These are phyloP conservation scores for Fomes fomentarius DNA, from an alignment of 1,284 basidiomycete species.

Conservation along the genomic window DNA sequence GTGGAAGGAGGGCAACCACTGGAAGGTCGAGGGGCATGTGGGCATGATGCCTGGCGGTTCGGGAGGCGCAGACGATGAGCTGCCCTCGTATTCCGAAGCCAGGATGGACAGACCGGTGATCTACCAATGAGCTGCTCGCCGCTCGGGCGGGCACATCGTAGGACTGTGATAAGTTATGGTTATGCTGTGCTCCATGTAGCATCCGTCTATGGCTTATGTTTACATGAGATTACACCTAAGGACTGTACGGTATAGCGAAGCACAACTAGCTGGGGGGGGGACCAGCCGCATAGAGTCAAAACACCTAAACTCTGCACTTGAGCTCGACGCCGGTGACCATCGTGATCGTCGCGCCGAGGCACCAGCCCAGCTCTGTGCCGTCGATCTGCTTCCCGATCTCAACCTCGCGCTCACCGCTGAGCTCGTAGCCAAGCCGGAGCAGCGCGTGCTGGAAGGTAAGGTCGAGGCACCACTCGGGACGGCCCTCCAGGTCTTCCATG, in stretches of 20 bases:
- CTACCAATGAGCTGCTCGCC: background rate
- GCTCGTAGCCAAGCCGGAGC: conserved; percentile 84
- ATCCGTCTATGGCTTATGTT: conserved; percentile 1
- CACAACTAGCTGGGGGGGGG: too few relatives aligned
- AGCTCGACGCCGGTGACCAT: conserved; percentile 64
- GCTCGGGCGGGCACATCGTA: background rate
- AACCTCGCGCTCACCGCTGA: conserved; percentile 68
- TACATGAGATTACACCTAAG: conserved; percentile 12
- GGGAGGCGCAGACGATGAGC: conserved; percentile 31
- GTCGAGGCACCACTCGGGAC: conserved; percentile 96
- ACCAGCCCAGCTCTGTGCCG: conserved; percentile 96
- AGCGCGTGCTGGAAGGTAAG: conserved; percentile 94
- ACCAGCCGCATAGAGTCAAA: too few relatives aligned
- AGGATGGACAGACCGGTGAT: background rate
- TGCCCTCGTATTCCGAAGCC: conserved; percentile 33
- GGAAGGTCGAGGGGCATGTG: conserved; percentile 62
- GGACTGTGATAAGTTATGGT: too few relatives aligned
- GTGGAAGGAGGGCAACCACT: conserved; percentile 68
- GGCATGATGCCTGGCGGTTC: conserved; percentile 33
- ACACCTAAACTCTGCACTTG: conserved; percentile 51
- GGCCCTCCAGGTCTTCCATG: conserved; percentile 77
- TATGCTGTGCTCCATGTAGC: background rate
- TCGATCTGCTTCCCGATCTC: conserved; percentile 87
- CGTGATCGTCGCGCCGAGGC: conserved; percentile 82
- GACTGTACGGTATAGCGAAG: conserved; percentile 2